phyloP scores from a whole-genome alignment of 1,284 basidiomycete species.

The Heterobasidion parviporum region DNA sequence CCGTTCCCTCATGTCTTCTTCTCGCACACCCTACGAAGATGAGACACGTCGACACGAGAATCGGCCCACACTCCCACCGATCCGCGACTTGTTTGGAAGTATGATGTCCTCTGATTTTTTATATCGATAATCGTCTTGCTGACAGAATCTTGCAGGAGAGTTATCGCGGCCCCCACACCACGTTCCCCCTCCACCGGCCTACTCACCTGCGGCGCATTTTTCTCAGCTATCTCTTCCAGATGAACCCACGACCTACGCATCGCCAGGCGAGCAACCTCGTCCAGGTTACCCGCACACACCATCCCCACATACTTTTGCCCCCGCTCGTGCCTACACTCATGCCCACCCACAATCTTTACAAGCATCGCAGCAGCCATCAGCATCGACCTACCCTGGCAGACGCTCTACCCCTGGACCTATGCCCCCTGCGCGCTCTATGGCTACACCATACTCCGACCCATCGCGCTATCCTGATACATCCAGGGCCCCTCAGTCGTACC shows the following conservation, averaged over 20 bases:
- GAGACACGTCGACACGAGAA: constrained; percentile 26
- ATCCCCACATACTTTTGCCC: background rate
- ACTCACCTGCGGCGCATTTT: constrained; percentile 9
- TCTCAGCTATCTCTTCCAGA: constrained; percentile 7
- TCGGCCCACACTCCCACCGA: constrained; percentile 66
- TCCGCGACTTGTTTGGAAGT: constrained; percentile 68
- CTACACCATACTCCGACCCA: background rate
- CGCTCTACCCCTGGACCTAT: background rate
- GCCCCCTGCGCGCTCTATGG: constrained; percentile 1
- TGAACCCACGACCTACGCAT: constrained; percentile 3
- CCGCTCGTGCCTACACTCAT: background rate
- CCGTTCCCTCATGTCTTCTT: constrained; percentile 26
- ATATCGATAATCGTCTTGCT: background rate
- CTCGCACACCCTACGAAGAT: constrained; percentile 25
- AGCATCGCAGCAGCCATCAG: background rate
- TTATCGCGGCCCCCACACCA: constrained; percentile 10
- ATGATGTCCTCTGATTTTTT: constrained; percentile 12
- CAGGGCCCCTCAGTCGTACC: background rate
- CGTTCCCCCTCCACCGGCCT: background rate
- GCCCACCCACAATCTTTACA: background rate
- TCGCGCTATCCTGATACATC: background rate
- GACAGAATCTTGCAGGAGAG: constrained; percentile 8
- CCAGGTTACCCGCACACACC: background rate
- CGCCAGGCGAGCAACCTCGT: background rate
- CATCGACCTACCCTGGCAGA: background rate